These are phyloP conservation scores for Leucocoprinus sp. DNA, from an alignment of 768 basidiomycete genomes.

Conservation along the genomic window DNA sequence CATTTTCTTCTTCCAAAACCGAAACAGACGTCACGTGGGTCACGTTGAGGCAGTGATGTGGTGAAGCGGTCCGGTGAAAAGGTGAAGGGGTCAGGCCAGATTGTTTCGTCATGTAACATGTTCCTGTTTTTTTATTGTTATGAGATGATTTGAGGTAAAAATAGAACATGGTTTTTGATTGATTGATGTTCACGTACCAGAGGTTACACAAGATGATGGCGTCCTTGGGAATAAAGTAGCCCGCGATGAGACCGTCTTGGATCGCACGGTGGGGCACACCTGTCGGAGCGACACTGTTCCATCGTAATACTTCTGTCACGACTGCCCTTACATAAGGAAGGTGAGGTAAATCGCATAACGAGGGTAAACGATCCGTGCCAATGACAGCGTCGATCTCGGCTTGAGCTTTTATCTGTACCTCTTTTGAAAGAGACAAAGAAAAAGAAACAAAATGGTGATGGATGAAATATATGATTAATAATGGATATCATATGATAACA, in stretches of 20 bases:
- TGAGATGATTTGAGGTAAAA: no score
- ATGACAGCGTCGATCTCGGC: conserved; percentile 41
- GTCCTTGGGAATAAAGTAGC: conserved; percentile 43
- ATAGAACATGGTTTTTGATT: not conserved
- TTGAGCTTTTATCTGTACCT: conserved; percentile 44
- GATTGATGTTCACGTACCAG: conserved; percentile 26
- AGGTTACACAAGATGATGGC: conserved; percentile 38
- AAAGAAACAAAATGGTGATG: no score
- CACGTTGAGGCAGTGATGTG: conserved; percentile 28
- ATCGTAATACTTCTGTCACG: conserved; percentile 39
- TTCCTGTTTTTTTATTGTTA: no score
- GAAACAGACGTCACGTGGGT: conserved; percentile 36
- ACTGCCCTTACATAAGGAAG: conserved; percentile 43
- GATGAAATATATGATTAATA: no score
- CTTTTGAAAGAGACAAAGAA: no score
- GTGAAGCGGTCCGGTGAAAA: conserved; percentile 45
- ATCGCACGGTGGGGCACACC: conserved; percentile 38
- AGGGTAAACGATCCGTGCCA: conserved; percentile 29
- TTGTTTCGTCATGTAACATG: conserved; percentile 42
- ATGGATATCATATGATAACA: no score
- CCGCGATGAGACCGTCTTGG: conserved; percentile 35
- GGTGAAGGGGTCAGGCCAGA: conserved; percentile 38
- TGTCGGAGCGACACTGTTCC: conserved; percentile 39
- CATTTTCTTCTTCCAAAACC: conserved; percentile 42
- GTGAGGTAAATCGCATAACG: conserved; percentile 29